Conservation (phyloP, 2,329 filamentous ascomycete genomes). For the Fusarium concolor region DNA sequence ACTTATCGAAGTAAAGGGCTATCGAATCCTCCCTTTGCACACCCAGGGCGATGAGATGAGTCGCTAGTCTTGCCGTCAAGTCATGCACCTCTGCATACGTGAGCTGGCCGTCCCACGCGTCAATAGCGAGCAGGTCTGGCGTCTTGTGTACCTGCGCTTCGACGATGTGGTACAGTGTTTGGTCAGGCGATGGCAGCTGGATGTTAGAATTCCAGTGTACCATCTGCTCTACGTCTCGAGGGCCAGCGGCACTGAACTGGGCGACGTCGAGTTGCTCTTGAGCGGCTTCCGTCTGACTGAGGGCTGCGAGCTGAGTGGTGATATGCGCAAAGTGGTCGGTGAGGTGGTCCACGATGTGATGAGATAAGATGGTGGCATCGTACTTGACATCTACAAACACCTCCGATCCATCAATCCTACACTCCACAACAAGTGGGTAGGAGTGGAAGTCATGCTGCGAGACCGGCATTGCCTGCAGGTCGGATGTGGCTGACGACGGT, state of each 20-base stretch:
- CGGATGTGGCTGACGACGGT: slow-evolving; percentile 3
- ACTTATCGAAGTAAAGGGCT: slow-evolving; percentile 31
- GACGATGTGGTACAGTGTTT: background rate
- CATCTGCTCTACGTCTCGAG: slow-evolving; percentile 5
- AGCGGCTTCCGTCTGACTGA: slow-evolving; percentile 1
- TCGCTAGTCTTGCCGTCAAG: slow-evolving; percentile 25
- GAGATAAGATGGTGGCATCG: slow-evolving; percentile 7
- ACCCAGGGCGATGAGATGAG: slow-evolving; percentile 20
- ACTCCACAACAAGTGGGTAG: slow-evolving; percentile 9
- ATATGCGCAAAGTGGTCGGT: slow-evolving; percentile 11
- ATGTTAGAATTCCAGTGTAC: background rate
- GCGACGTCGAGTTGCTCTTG: slow-evolving; percentile 1
- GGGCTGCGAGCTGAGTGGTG: slow-evolving; percentile 3
- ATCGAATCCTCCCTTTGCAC: slow-evolving; percentile 17
- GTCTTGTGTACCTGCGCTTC: slow-evolving; percentile 5
- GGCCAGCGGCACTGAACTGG: slow-evolving; percentile 6
- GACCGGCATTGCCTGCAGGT: slow-evolving; percentile 8
- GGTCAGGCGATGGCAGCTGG: slow-evolving; percentile 5
- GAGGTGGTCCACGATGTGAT: slow-evolving; percentile 8
- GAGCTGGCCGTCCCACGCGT: slow-evolving; percentile 30
- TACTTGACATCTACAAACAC: slow-evolving; percentile 58
- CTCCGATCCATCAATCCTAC: slow-evolving; percentile 61
- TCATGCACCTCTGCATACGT: slow-evolving; percentile 34
- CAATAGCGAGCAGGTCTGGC: slow-evolving; percentile 16
- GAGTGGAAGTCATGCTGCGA: slow-evolving; percentile 12